Conservation (phyloP, 129 eudicot genomes). For the Ambrosia trifida region DNA sequence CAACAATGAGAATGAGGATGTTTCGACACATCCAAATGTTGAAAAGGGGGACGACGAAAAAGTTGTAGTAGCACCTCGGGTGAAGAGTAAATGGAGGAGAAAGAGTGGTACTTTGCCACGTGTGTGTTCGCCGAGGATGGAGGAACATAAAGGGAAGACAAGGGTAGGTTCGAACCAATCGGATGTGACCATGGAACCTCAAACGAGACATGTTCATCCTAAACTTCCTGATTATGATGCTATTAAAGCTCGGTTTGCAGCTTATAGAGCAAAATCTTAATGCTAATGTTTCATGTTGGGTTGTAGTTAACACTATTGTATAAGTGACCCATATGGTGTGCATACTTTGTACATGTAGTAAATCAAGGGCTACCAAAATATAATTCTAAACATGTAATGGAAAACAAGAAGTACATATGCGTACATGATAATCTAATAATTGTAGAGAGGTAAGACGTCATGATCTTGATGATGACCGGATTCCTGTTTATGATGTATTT, state of each 20-base stretch:
- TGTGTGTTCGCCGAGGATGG: background rate
- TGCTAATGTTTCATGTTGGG: background rate
- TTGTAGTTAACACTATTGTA: background rate
- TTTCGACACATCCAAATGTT: slow-evolving; percentile 9
- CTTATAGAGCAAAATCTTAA: slow-evolving; percentile 38
- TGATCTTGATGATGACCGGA: too few species aligned
- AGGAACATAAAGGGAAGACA: slow-evolving; percentile 28
- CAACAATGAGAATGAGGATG: slow-evolving; percentile 36
- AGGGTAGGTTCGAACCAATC: slow-evolving; percentile 35
- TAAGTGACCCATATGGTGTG: slow-evolving; percentile 1
- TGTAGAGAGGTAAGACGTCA: too few species aligned
- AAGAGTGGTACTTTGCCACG: slow-evolving; percentile 10
- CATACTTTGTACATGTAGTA: background rate
- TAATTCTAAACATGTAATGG: background rate
- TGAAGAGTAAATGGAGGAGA: slow-evolving; percentile 19
- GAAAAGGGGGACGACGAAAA: slow-evolving; percentile 11
- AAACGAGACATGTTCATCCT: slow-evolving; percentile 52
- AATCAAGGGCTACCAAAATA: background rate
- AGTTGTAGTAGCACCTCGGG: background rate
- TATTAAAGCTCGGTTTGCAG: slow-evolving; percentile 49
- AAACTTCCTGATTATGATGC: slow-evolving; percentile 68
- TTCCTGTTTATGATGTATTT: too few species aligned
- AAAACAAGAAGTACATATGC: too few species aligned
- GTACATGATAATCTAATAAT: too few species aligned
- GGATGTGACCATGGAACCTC: slow-evolving; percentile 11